Evolutionary conservation across 2,329 filamentous ascomycete species (phyloP), one percentile per base, ranked within the genome.

Genomic region (Colletotrichum theobromicola): DNA sequence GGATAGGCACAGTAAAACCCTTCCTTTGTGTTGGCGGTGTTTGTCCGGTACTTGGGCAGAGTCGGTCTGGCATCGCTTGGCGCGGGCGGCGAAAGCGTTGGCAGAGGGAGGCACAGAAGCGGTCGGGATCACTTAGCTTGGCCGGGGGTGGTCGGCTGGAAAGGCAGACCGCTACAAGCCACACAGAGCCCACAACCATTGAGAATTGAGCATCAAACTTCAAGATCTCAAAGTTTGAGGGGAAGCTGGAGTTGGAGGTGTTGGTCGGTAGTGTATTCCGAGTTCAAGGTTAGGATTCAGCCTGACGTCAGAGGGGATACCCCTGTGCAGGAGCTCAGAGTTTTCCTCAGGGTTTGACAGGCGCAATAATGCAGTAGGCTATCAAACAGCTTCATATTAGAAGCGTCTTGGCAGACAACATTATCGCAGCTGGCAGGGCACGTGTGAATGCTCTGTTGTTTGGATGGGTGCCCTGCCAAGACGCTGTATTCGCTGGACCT

Each of bases 31-130:
- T 53, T 60, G 66, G 58, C 35, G 30, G 32, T 57, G 46, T 53
- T 53, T 67, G 55, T 61, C 37, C 16, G 42, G 53, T 26, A 18
- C 42, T 53, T 24, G 21, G 24, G 32, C 65, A 58, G 16, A 50
- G 60, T 50, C 21, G 60, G 60, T 53, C 24, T 72, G 67, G 60
- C 53, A 50, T 61, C 15, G 71, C 71, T 74, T 74, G 71, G 67
- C 71, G 57, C 70, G 70, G 42, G 42, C 26, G 13, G 8, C 58
- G 24, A 30, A 50, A 21, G 57, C 32, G 55, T 57, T 66, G 67
- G 58, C 58, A 66, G 60, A 65, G 61, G 15, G 53, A 67, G 57
- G 63, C 69, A 66, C 62, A 53, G 46, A 53, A 30, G 67, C 72
- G 53, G 46, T 34, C n/a, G 61, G 61, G n/a, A 4, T 34, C 30